Percentiles rank a stretch among this genome's conserved stretches.
These are phyloP conservation scores for Corynascus novoguineensis DNA, from an alignment of 495 filamentous ascomycete species.

Conservation along the genomic window DNA sequence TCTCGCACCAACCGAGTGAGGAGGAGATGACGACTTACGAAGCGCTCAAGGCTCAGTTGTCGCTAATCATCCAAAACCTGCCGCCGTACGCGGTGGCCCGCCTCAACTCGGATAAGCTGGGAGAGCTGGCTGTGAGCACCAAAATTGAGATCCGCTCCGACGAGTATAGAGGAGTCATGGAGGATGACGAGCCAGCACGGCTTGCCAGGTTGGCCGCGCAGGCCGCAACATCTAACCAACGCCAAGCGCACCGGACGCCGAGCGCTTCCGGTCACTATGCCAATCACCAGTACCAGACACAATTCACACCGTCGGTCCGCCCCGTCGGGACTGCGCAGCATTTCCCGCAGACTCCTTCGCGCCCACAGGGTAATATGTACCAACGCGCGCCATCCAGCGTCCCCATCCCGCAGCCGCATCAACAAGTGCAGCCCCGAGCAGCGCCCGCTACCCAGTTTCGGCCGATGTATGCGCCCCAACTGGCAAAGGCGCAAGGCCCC, in stretches of 20 bases:
- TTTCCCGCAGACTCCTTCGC: slow-evolving; percentile 41
- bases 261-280: slow-evolving; percentile 35
- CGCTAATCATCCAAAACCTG: slow-evolving; percentile 64
- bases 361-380: slow-evolving; percentile 32
- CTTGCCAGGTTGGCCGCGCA: slow-evolving; percentile 34
- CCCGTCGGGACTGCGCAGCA: slow-evolving; percentile 39
- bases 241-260: slow-evolving; percentile 36
- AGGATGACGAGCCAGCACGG: slow-evolving; percentile 65
- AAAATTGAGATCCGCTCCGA: slow-evolving; percentile 66
- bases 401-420: slow-evolving; percentile 30
- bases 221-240: slow-evolving; percentile 30
- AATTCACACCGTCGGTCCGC: slow-evolving; percentile 33
- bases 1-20: slow-evolving; percentile 47
- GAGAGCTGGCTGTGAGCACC: slow-evolving; percentile 75
- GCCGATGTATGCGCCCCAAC: slow-evolving; percentile 33
- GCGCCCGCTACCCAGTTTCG: slow-evolving; percentile 33
- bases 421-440: slow-evolving; percentile 27
- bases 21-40: slow-evolving; percentile 72
- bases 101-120: slow-evolving; percentile 75
- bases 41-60: slow-evolving; percentile 64
- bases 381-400: slow-evolving; percentile 27
- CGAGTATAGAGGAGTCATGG: slow-evolving; percentile 74
- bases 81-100: slow-evolving; percentile 85
- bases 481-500: slow-evolving; percentile 33
- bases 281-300: slow-evolving; percentile 34